Percentiles rank a stretch among this genome's conserved stretches.
Evolutionary conservation across 2,329 filamentous ascomycete genomes (phyloP).

Genomic region (Parastagonospora nodorum): DNA sequence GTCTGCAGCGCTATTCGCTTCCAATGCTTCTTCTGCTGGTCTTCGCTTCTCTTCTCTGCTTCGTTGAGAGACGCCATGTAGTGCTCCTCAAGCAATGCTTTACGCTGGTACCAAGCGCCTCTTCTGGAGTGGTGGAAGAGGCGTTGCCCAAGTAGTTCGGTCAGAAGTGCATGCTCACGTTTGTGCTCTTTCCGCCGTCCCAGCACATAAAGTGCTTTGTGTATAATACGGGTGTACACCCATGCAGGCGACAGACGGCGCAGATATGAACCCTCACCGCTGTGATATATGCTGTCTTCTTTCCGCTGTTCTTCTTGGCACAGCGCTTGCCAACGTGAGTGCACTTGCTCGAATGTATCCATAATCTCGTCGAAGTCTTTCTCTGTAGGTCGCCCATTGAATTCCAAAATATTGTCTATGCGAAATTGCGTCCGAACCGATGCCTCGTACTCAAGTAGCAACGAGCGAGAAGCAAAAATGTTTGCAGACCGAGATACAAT

Average conservation of each 20-base stretch:
- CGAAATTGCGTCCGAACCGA: constrained; percentile 80
- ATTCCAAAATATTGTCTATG: constrained; percentile 82
- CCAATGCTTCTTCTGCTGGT: constrained; percentile 81
- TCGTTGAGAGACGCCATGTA: constrained; percentile 70
- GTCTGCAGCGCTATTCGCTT: constrained; percentile 75
- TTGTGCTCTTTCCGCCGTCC: constrained; percentile 81
- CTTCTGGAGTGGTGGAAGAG: constrained; percentile 85
- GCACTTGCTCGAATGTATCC: constrained; percentile 72
- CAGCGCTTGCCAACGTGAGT: constrained; percentile 79
- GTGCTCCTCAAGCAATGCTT: constrained; percentile 91
- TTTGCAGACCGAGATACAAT: constrained; percentile 87
- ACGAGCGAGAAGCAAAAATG: constrained; percentile 78
- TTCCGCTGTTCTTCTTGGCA: constrained; percentile 76
- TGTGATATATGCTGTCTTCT: constrained; percentile 77
- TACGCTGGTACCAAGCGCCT: constrained; percentile 94
- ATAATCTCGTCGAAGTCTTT: constrained; percentile 71
- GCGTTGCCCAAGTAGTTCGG: constrained; percentile 76
- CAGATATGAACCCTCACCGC: constrained; percentile 85
- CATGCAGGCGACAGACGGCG: constrained; percentile 89
- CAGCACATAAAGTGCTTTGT: constrained; percentile 81
- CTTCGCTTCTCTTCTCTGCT: constrained; percentile 45
- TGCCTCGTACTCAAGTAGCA: constrained; percentile 86
- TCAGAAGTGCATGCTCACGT: constrained; percentile 75
- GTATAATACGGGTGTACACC: constrained; percentile 89
- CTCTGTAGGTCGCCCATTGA: constrained; percentile 70